These are phyloP conservation scores for Fusarium sp. DNA, from an alignment of 2,329 filamentous ascomycete species.

Conservation along the genomic window DNA sequence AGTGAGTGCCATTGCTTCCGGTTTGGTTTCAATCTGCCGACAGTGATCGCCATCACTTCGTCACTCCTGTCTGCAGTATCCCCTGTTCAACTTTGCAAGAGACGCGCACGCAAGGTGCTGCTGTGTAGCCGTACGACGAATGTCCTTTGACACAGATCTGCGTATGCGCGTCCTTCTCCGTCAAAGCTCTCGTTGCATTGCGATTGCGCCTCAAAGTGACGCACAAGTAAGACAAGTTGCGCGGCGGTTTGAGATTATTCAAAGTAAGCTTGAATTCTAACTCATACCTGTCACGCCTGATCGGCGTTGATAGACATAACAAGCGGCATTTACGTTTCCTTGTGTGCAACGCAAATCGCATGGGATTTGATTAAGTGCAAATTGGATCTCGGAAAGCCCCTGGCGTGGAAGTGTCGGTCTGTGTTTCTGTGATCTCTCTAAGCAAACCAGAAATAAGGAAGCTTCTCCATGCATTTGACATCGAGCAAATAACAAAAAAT, in stretches of 20 bases:
- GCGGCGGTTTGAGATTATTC: conserved; percentile 41
- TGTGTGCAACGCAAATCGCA: conserved; percentile 26
- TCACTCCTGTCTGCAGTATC: background rate
- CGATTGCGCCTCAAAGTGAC: conserved; percentile 26
- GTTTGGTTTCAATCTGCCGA: background rate
- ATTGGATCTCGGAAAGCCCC: conserved; percentile 14
- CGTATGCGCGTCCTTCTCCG: conserved; percentile 6
- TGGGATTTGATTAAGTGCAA: conserved; percentile 24
- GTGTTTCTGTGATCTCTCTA: background rate
- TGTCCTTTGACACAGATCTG: conserved; percentile 6
- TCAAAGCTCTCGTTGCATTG: background rate
- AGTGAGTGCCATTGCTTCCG: background rate
- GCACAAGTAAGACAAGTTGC: conserved; percentile 38
- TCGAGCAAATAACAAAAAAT: background rate
- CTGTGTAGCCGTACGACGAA: conserved; percentile 18
- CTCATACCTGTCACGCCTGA: conserved; percentile 28
- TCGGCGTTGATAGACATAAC: conserved; percentile 32
- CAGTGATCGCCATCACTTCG: conserved; percentile 7
- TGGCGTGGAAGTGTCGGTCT: conserved; percentile 27
- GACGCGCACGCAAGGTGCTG: conserved; percentile 15
- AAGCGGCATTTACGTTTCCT: conserved; percentile 17
- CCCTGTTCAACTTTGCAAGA: background rate
- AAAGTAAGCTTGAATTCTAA: conserved; percentile 45
- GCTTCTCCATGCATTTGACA: background rate
- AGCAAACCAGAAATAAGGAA: conserved; percentile 2